These are phyloP conservation scores for Nymphaea thermarum DNA, from an alignment of 164 flowering plant genomes.

Conservation along the genomic window DNA sequence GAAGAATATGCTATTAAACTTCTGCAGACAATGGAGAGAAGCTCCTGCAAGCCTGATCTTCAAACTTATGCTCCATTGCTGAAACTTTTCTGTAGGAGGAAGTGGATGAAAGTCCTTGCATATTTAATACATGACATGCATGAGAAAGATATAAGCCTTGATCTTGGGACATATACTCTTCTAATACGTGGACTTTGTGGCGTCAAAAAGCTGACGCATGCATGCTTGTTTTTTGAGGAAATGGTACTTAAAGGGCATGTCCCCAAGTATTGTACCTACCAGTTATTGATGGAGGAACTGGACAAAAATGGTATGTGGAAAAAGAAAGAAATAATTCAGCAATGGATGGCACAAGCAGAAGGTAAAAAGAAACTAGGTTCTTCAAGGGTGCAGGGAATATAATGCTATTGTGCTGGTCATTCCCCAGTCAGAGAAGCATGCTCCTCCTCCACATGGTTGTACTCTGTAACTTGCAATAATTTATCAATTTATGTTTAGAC, in stretches of 20 bases:
- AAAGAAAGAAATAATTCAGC: conserved; percentile 27
- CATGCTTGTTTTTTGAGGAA: conserved; percentile 50
- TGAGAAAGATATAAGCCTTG: conserved; percentile 37
- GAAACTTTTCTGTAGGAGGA: conserved; percentile 48
- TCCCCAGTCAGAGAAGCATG: background rate
- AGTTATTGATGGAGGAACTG: conserved; percentile 25
- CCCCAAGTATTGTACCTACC: conserved; percentile 23
- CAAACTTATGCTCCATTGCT: conserved; percentile 44
- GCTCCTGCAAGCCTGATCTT: conserved; percentile 37
- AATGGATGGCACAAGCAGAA: conserved; percentile 24
- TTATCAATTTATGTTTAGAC: no score
- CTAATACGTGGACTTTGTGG: conserved; percentile 36
- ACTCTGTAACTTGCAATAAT: no score
- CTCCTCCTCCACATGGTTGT: no score
- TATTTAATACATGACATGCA: conserved; percentile 48
- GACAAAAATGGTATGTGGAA: conserved; percentile 28
- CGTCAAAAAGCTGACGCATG: conserved; percentile 33
- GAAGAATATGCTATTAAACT: conserved; percentile 43
- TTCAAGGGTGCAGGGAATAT: background rate
- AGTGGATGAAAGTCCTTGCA: conserved; percentile 42
- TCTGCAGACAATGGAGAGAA: conserved; percentile 41
- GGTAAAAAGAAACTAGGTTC: conserved; percentile 5
- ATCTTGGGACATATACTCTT: conserved; percentile 35
- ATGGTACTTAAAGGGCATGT: conserved; percentile 38
- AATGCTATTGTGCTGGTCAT: background rate